Evolutionary conservation across 2,329 filamentous ascomycete species (phyloP).

Genomic region (Stemphylium beticola): DNA sequence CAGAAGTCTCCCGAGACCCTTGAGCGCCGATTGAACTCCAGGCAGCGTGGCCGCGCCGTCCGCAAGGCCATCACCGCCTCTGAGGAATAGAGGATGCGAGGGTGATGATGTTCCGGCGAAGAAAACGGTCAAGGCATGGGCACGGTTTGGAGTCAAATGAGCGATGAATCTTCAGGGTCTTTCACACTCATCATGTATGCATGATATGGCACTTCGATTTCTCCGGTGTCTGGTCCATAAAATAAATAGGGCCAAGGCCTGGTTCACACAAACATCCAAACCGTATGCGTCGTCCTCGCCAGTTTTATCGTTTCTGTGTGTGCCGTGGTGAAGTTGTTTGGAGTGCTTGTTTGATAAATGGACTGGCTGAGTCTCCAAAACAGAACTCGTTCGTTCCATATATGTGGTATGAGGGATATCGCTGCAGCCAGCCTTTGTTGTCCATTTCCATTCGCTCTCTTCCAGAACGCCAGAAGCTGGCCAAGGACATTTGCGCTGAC

Average conservation of each 20-base stretch:
- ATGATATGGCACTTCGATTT: constrained; percentile 49
- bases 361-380: too few relatives aligned
- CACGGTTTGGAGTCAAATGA: constrained; percentile 49
- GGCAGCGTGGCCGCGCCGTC: constrained; percentile 80
- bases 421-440: not conserved
- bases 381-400: not conserved
- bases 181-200: constrained; percentile 47
- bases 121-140: constrained; percentile 43
- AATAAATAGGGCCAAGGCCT: constrained; percentile 44
- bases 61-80: constrained; percentile 67
- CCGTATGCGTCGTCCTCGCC: constrained; percentile 10
- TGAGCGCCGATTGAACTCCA: constrained; percentile 78
- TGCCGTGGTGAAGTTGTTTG: not conserved
- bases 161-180: constrained; percentile 49
- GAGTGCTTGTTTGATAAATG: not conserved
- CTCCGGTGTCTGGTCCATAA: constrained; percentile 48
- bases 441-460: not conserved
- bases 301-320: not conserved
- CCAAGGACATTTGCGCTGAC: not conserved
- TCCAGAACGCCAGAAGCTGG: not conserved
- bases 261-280: constrained; percentile 34
- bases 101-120: constrained; percentile 25
- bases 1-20: constrained; percentile 80
- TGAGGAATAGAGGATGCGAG: constrained; percentile 33
- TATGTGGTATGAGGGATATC: not conserved